These are phyloP conservation scores for Actinomortierella wolfii DNA, from an alignment of 371 early-diverging fungal genomes.

Conservation along the genomic window DNA sequence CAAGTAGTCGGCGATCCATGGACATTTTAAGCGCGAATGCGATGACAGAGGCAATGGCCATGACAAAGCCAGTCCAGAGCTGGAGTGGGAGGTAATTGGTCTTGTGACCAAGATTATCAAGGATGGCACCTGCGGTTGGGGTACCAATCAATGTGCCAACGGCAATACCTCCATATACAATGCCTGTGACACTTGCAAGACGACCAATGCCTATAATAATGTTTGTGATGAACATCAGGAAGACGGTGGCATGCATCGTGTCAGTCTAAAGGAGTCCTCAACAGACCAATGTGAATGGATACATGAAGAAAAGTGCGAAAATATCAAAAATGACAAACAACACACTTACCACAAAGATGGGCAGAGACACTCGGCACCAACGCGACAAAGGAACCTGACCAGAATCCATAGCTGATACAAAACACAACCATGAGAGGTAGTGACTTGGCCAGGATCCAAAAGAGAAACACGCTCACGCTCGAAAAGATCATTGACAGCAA, in stretches of 20 bases:
- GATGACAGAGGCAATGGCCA: constrained; percentile 17
- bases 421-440: constrained; percentile 53
- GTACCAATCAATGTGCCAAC: constrained; percentile 52
- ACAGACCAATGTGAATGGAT: too few species aligned
- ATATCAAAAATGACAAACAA: constrained; percentile 27
- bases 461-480: constrained; percentile 52
- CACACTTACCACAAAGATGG: constrained; percentile 45
- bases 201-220: constrained; percentile 46
- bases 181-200: constrained; percentile 49
- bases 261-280: too few species aligned
- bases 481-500: constrained; percentile 47
- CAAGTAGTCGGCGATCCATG: constrained; percentile 28
- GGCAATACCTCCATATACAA: constrained; percentile 49
- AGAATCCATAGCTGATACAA: constrained; percentile 55
- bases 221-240: not conserved
- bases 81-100: constrained; percentile 23
- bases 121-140: constrained; percentile 62
- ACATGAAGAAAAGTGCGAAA: constrained; percentile 8
- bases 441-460: constrained; percentile 64
- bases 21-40: constrained; percentile 21
- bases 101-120: constrained; percentile 32
- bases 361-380: constrained; percentile 58
- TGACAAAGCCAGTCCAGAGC: constrained; percentile 29
- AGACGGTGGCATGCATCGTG: too few species aligned
- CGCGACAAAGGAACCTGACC: constrained; percentile 53